Evolutionary conservation across 257 asterid species (phyloP).

Genomic region (Rehmannia glutinosa): DNA sequence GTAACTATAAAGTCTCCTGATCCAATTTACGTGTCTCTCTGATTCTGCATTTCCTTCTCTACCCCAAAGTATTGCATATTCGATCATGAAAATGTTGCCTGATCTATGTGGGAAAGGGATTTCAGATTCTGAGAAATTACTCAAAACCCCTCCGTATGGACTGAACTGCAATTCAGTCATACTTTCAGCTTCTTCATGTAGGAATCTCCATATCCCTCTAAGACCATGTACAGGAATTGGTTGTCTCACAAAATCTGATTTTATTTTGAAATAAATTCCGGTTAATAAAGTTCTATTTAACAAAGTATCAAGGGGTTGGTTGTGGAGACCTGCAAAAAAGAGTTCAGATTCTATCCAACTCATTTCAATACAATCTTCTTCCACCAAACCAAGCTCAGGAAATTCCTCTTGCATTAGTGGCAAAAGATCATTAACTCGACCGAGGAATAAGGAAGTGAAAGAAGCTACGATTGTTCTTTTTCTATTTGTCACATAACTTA

Average conservation of each 20-base stretch:
- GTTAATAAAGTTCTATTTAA: not conserved
- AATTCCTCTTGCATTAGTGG: slow-evolving; percentile 30
- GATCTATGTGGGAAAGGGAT: slow-evolving; percentile 36
- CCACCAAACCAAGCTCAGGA: slow-evolving; percentile 35
- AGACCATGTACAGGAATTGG: slow-evolving; percentile 31
- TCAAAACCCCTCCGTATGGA: slow-evolving; percentile 34
- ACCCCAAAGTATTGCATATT: slow-evolving; percentile 15
- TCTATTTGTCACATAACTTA: not conserved
- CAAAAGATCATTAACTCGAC: slow-evolving; percentile 24
- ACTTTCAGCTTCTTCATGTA: slow-evolving; percentile 10
- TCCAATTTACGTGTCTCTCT: slow-evolving; percentile 13
- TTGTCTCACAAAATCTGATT: slow-evolving; percentile 32
- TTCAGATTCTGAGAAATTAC: slow-evolving; percentile 24
- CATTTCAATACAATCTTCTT: slow-evolving; percentile 37
- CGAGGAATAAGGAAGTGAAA: slow-evolving; percentile 33
- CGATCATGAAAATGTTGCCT: slow-evolving; percentile 31
- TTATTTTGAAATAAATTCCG: slow-evolving; percentile 8
- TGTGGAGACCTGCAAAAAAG: slow-evolving; percentile 11
- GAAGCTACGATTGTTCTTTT: slow-evolving; percentile 11
- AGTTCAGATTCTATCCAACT: slow-evolving; percentile 39
- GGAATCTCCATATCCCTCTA: slow-evolving; percentile 31
- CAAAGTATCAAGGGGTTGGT: slow-evolving; percentile 11
- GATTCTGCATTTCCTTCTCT: not conserved
- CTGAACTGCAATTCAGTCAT: slow-evolving; percentile 15
- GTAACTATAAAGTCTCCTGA: slow-evolving; percentile 16